Conservation (phyloP, 441 rosid genomes). For the Pelargonium australe region DNA sequence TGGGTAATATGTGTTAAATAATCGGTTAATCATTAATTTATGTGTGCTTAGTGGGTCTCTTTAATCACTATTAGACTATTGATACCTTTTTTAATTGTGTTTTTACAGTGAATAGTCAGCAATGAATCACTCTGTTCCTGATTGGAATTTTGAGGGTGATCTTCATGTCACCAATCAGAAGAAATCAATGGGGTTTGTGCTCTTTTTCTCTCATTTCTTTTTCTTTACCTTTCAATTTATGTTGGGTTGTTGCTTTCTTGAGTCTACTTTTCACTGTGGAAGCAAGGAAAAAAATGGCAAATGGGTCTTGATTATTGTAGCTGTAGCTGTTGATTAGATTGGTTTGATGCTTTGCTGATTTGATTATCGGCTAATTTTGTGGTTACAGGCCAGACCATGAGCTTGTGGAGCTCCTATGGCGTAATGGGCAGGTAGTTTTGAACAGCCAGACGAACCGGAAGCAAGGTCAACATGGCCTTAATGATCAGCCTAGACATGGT, state of each 20-base stretch:
- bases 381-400: conserved; percentile 41
- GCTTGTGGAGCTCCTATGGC: conserved; percentile 60
- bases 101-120: conserved; percentile 27
- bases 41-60: not conserved
- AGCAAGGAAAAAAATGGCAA: not conserved
- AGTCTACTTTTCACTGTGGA: too few relatives aligned
- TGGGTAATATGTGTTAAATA: not conserved
- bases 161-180: conserved; percentile 32
- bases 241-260: not conserved
- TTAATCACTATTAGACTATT: not conserved
- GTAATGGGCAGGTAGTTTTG: conserved; percentile 55
- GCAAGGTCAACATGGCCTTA: conserved; percentile 25
- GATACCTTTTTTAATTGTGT: conserved; percentile 7
- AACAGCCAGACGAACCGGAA: conserved; percentile 50
- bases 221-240: not conserved
- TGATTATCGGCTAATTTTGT: conserved; percentile 10
- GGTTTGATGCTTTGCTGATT: not conserved
- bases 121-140: conserved; percentile 52
- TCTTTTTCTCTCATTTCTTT: not conserved
- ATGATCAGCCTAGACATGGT: conserved; percentile 16
- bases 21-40: not conserved
- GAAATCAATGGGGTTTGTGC: conserved; percentile 35
- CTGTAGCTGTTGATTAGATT: not conserved
- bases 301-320: not conserved
- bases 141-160: conserved; percentile 51